Evolutionary conservation across 2,329 filamentous ascomycete genomes (phyloP), one percentile per base, ranked within the genome.

Genomic region (Corynespora cassiicola): DNA sequence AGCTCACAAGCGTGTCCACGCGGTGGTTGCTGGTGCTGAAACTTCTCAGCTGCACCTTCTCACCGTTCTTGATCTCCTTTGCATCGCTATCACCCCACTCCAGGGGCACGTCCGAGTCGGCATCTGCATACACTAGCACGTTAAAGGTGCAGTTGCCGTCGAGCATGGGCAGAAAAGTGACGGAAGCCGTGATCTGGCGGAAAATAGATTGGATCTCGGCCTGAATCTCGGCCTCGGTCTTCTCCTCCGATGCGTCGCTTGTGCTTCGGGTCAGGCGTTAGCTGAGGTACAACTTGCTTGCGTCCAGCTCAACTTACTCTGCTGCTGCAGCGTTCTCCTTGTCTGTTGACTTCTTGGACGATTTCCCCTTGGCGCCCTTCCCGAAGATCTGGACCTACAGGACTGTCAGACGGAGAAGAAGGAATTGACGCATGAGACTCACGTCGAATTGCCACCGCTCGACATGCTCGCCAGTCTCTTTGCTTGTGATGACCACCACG

Each of bases 381-480:
- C 75, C 71, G 68, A 81, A 74, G 56, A 81, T 77, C 71, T 85
- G 71, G 56, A 82, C 72, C 77, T 80, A 39, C n/a, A 58, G 52
- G n/a, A 71, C 60, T 7, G 42, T 54, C 20, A 57, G 52, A 27
- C 14, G 21, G 12, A 4, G 7, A 20, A 73, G 59, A 39, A 70
- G 63, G 65, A 74, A 36, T 37, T 39, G 16, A 31, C 30, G 29
- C 16, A 12, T 29, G 31, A 15, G 4, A 56, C 69, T 44, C 55
- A 95, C 92, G 68, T 96, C 91, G 63, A 99, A 99, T 68, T 99
- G 92, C 94, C 94, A 99, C 50, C 94, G 80, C 75, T 99, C 94
- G 28, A 99, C 84, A 69, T 96, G 87, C 66, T 96, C 91, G 49
- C 92, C 94, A 0, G 91, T 96, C 70, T 99, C 94, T 71, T 96